Conservation (phyloP, 2,329 filamentous ascomycete genomes). For the Cryphonectria japonica region DNA sequence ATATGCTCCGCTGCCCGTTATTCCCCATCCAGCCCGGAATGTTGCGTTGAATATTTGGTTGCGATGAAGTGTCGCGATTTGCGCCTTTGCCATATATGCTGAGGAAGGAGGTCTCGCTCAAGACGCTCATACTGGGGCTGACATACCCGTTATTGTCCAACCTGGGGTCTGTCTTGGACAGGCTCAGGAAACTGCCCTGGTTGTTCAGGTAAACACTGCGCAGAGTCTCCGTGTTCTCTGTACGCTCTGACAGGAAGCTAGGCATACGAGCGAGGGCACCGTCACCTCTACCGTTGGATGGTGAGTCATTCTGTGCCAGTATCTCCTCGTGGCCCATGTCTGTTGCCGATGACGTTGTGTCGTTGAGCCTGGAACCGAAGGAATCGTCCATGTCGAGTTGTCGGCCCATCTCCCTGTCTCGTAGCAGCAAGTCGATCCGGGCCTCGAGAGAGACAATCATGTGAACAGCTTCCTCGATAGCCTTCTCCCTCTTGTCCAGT, state of each 20-base stretch:
- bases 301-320: slow-evolving; percentile 13
- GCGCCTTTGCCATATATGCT: slow-evolving; percentile 63
- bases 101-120: slow-evolving; percentile 70
- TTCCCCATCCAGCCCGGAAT: slow-evolving; percentile 52
- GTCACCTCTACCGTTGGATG: slow-evolving; percentile 34
- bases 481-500: slow-evolving; percentile 69
- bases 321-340: slow-evolving; percentile 33
- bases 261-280: slow-evolving; percentile 58
- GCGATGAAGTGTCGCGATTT: slow-evolving; percentile 33
- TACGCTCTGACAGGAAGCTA: slow-evolving; percentile 65
- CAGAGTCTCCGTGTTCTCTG: slow-evolving; percentile 62
- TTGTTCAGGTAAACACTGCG: slow-evolving; percentile 61
- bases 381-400: slow-evolving; percentile 50
- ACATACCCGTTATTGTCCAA: slow-evolving; percentile 46
- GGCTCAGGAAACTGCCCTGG: slow-evolving; percentile 52
- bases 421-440: slow-evolving; percentile 56
- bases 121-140: slow-evolving; percentile 65
- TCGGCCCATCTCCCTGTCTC: slow-evolving; percentile 58
- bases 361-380: slow-evolving; percentile 36
- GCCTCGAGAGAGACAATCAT: slow-evolving; percentile 71
- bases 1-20: slow-evolving; percentile 48
- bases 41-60: slow-evolving; percentile 35
- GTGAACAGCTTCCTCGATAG: slow-evolving; percentile 70
- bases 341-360: slow-evolving; percentile 36
- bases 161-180: slow-evolving; percentile 52